A percentile compares a stretch with the other conserved stretches of the same genome.
Conservation (phyloP, 257 asterid genomes). For the Hygrophila difformis region DNA sequence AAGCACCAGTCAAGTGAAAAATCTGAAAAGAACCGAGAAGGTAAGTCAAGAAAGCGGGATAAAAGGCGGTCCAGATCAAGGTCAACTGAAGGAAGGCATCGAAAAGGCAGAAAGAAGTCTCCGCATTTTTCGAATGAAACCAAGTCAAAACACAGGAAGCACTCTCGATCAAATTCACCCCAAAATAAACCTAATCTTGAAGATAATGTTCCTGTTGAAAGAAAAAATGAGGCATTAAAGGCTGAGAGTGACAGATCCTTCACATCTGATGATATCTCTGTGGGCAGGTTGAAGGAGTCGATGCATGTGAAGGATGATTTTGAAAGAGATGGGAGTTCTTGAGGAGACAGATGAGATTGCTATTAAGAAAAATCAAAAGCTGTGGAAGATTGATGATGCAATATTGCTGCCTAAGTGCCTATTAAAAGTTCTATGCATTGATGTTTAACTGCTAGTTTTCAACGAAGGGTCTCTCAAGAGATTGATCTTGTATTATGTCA, state of each 20-base stretch:
- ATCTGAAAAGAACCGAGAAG: conserved; percentile 47
- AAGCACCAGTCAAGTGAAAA: conserved; percentile 35
- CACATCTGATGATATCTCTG: conserved; percentile 28
- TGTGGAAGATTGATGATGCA: conserved; percentile 16
- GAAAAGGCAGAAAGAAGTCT: conserved; percentile 31
- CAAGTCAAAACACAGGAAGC: conserved; percentile 50
- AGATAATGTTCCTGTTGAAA: conserved; percentile 26
- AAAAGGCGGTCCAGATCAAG: conserved; percentile 47
- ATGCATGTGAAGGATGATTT: conserved; percentile 22
- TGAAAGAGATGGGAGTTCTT: conserved; percentile 22
- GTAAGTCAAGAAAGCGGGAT: conserved; percentile 40
- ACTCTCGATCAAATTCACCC: conserved; percentile 45
- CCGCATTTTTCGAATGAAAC: conserved; percentile 35
- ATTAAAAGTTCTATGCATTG: conserved; percentile 21
- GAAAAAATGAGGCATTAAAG: conserved; percentile 30
- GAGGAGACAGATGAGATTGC: conserved; percentile 13
- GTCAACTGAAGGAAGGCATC: conserved; percentile 44
- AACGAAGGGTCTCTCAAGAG: conserved; percentile 18
- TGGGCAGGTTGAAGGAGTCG: conserved; percentile 22
- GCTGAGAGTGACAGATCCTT: conserved; percentile 31
- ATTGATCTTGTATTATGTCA: conserved; percentile 24
- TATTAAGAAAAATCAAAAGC: conserved; percentile 14
- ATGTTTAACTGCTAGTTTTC: conserved; percentile 18
- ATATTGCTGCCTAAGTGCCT: conserved; percentile 23
- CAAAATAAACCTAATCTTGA: conserved; percentile 27